Percentiles rank a stretch among this genome's conserved stretches.
Conservation (phyloP, 306 rosid species). For the Dryas alaskensis region DNA sequence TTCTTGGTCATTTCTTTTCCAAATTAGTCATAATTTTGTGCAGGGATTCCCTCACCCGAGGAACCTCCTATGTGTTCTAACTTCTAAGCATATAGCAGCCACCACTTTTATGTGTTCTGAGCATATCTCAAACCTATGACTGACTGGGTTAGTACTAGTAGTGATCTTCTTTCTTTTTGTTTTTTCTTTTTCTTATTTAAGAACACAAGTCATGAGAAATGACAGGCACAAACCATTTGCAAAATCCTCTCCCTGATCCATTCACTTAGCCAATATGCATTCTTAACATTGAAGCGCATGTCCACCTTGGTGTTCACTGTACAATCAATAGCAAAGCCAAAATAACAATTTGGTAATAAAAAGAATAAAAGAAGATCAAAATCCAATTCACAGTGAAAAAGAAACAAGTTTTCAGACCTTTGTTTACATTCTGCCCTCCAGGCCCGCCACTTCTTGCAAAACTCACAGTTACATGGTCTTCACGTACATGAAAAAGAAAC, state of each 20-base stretch:
- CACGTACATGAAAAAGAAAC: background rate
- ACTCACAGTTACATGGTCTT: constrained; percentile 72
- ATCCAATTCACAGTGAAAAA: background rate
- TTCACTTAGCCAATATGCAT: constrained; percentile 76
- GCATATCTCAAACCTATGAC: background rate
- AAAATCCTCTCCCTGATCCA: constrained; percentile 77
- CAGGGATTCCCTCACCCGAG: background rate
- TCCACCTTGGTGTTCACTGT: constrained; percentile 97
- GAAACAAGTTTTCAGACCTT: constrained; percentile 46
- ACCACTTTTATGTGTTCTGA: background rate
- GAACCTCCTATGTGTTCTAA: background rate
- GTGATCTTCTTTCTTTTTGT: background rate
- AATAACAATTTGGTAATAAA: constrained; percentile 8
- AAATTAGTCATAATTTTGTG: background rate
- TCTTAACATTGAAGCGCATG: constrained; percentile 87
- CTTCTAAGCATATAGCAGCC: background rate
- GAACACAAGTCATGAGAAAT: background rate
- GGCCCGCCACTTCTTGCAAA: constrained; percentile 98
- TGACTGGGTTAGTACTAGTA: background rate
- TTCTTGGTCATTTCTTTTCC: background rate
- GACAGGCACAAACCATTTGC: constrained; percentile 55
- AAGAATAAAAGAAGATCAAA: background rate
- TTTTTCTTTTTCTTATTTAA: background rate
- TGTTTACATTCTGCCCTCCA: constrained; percentile 94
- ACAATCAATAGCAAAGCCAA: constrained; percentile 12